Base-by-base conservation (phyloP, 768 basidiomycete species). In the Boletus huronensis region DNA sequence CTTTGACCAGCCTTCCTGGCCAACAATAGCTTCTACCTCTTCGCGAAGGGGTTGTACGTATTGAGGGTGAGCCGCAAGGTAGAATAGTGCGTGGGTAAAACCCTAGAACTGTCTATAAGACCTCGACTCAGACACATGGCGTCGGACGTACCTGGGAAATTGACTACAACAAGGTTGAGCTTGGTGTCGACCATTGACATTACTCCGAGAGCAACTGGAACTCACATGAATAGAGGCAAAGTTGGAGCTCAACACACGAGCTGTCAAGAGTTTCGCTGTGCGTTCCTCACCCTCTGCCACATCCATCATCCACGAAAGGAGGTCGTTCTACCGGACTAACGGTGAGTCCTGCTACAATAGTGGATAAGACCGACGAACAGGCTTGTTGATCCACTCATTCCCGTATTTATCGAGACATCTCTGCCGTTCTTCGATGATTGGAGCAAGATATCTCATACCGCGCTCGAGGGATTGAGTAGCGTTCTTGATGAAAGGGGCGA, bases 51-150 rank as follows among this genome's bases (percentile, higher is more conserved):
- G 65, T 23, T 64, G 60, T 3, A 70, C 50, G 41, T 67, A 74
- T 48, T 73, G 57, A 5, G 76, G 73, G 25, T 70, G 51, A 0
- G 72, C 65, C 5, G 73, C 75, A 6, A 79, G 68, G 45, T 68
- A 53, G 40, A 67, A 71, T 0, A 79, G 55, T 0, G 70, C 72
- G 23, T 72, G 70, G 0, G 68, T 69, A 31, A 75, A 66, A 34
- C 45, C 16, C 45, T 47, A 23, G 9, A 47, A 13, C 6, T n/a
- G 5, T 28, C 26, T 13, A 6, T 28, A n/a, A 44, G 26, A 42
- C 26, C 17, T 6, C 29, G 17, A 10, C n/a, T n/a, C 11, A 28
- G 26, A 29, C 43, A 6, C 10, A 28, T 26, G 43, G 7, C 23
- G 16, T 25, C 7, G 10, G 48, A 41, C 59, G 23, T 46, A 64